Percentiles rank a stretch among this genome's conserved stretches.
Evolutionary conservation across 2,329 filamentous ascomycete species (phyloP).

Genomic region (Fusarium nematophilum): DNA sequence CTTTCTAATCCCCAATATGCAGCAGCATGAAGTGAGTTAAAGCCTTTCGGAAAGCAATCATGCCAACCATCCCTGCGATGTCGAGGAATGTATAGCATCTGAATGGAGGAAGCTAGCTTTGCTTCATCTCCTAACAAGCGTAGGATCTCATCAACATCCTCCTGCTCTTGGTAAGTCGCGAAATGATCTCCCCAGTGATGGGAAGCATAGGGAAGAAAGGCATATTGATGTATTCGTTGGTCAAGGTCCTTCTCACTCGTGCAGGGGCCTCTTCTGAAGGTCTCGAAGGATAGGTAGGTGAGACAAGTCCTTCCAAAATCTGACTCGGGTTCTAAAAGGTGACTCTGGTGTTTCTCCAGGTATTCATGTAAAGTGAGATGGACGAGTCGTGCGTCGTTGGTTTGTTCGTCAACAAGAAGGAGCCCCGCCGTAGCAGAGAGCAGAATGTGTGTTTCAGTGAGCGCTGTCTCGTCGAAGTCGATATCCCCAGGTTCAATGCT

Average conservation of each 20-base stretch:
- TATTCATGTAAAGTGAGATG: constrained; percentile 23
- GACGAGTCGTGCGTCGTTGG: constrained; percentile 2
- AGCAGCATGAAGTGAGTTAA: constrained; percentile 17
- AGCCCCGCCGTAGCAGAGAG: constrained; percentile 18
- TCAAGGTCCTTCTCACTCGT: not conserved
- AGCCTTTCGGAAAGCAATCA: constrained; percentile 13
- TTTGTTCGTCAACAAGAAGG: constrained; percentile 14
- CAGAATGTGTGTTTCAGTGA: constrained; percentile 7
- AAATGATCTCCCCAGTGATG: constrained; percentile 12
- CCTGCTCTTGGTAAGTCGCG: not conserved
- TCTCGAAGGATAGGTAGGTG: constrained; percentile 18
- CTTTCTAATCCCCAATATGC: constrained; percentile 25
- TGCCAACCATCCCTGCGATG: constrained; percentile 12
- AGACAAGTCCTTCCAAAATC: constrained; percentile 13
- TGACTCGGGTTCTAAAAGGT: constrained; percentile 6
- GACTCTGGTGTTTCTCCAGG: constrained; percentile 2
- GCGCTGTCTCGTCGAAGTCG: constrained; percentile 13
- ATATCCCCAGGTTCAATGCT: constrained; percentile 13
- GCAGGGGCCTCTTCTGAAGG: constrained; percentile 11
- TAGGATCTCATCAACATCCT: not conserved
- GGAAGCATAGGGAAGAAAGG: constrained; percentile 17
- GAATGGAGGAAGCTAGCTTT: constrained; percentile 11
- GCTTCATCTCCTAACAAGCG: not conserved
- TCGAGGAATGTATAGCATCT: constrained; percentile 14
- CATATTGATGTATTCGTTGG: constrained; percentile 12